Evolutionary conservation across 768 basidiomycete species (phyloP), one percentile per base, ranked within the genome.

Genomic region (Pleurotus citrinopileatus): DNA sequence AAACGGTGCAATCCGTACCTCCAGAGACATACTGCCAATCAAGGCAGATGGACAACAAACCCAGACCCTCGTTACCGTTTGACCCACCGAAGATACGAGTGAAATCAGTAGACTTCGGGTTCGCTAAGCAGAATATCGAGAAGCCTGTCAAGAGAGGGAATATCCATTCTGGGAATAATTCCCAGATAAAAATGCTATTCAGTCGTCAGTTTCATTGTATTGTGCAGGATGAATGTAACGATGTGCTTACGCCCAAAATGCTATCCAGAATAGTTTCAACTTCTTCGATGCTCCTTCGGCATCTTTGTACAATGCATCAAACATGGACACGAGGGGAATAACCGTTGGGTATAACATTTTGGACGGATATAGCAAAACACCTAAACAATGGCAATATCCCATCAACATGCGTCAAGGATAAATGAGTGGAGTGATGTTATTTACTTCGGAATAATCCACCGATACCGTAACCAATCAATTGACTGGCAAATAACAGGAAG

Each of bases 61-160:
- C 84, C 23, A 87, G 75, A 2, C 83, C 85, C 59, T 87, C 85
- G 57, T 87, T 87, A 20, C 77, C 83, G 45, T 82, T 77, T 2
- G 77, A 73, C 3, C 86, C 86, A 10, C 86, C 86, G 52, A 87
- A 86, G 0, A 87, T 60, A 9, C 79, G 75, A 1, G 82, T 83
- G 57, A 84, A 78, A 29, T 75, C 70, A 13, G 62, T 60, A 3
- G 67, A 70, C 23, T 67, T 66, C 45, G 71, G 80, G 26, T 78
- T 76, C 6, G 83, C 80, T 28, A 86, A 65, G 59, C 84, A 86
- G 61, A 85, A 76, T 28, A 82, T 65, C 27, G 72, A 81, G 61
- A 84, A 68, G 20, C 80, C 81, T 17, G 79, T 83, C 34, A 84
- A 68, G 17, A 84, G 70, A 1, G 84, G 84, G 68, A 86, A 86